These are phyloP conservation scores for Stentor coeruleus DNA, from an alignment of 73 alveolate genomes.

Conservation along the genomic window DNA sequence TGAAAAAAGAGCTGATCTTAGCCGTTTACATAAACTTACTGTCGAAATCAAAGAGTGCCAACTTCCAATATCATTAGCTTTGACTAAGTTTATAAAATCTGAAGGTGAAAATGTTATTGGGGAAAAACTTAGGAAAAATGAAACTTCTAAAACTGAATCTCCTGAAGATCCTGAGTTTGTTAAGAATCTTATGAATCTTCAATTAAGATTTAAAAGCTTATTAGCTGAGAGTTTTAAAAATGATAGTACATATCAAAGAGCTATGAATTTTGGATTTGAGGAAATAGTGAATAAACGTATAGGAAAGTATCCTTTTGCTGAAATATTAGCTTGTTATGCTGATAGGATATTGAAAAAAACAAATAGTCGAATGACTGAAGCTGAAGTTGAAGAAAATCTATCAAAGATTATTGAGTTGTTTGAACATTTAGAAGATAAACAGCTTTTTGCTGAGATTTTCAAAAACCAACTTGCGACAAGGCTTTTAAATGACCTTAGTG, in stretches of 20 bases:
- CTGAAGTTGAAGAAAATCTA: constrained; percentile 33
- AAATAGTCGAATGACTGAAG: constrained; percentile 27
- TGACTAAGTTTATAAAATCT: constrained; percentile 26
- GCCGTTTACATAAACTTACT: constrained; percentile 31
- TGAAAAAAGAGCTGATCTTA: constrained; percentile 32
- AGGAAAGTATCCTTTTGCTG: constrained; percentile 41
- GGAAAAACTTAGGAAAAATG: constrained; percentile 18
- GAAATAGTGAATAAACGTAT: constrained; percentile 39
- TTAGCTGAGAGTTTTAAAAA: constrained; percentile 39
- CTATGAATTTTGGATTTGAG: constrained; percentile 45
- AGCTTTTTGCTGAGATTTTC: constrained; percentile 52
- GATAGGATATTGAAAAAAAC: constrained; percentile 51
- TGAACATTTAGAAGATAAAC: constrained; percentile 56
- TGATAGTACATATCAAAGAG: constrained; percentile 35
- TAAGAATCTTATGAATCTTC: constrained; percentile 31
- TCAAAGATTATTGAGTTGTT: constrained; percentile 44
- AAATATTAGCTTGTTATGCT: constrained; percentile 41
- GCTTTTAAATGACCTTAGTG: constrained; percentile 45
- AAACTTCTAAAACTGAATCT: constrained; percentile 34
- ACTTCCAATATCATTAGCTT: constrained; percentile 33
- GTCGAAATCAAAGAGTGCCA: constrained; percentile 1
- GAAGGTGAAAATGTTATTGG: constrained; percentile 38
- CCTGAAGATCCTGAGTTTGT: constrained; percentile 31
- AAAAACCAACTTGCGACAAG: constrained; percentile 53
- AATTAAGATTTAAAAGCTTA: constrained; percentile 35